Evolutionary conservation across 2,329 filamentous ascomycete species (phyloP).

Genomic region (Fusarium nelsonii): DNA sequence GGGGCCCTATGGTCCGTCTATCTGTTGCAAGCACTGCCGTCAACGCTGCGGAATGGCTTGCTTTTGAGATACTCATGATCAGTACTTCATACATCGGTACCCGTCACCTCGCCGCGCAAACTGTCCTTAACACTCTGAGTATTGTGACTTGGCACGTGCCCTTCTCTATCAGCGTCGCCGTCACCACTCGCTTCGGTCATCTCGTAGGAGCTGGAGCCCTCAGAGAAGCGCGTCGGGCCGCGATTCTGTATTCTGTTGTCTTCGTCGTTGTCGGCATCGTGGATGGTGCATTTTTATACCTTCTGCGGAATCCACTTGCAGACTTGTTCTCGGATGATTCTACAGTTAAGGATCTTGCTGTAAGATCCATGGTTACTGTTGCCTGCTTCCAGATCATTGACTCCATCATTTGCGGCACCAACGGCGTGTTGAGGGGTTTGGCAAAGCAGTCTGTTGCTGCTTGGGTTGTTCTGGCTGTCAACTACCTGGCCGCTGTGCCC

Average conservation of each 20-base stretch:
- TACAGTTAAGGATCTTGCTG: slow-evolving; percentile 27
- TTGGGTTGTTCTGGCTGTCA: slow-evolving; percentile 37
- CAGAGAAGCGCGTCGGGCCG: slow-evolving; percentile 34
- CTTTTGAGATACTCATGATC: slow-evolving; percentile 60
- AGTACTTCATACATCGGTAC: slow-evolving; percentile 60
- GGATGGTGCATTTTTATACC: slow-evolving; percentile 31
- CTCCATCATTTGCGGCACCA: slow-evolving; percentile 38
- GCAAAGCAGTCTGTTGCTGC: slow-evolving; percentile 41
- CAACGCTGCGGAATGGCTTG: slow-evolving; percentile 60
- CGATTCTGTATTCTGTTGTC: slow-evolving; percentile 31
- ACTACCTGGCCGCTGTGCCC: slow-evolving; percentile 39
- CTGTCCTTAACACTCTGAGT: slow-evolving; percentile 56
- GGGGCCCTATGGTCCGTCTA: slow-evolving; percentile 56
- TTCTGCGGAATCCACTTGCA: slow-evolving; percentile 28
- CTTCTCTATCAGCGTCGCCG: slow-evolving; percentile 58
- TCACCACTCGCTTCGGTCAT: slow-evolving; percentile 58
- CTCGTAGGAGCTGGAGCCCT: slow-evolving; percentile 54
- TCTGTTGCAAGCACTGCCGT: slow-evolving; percentile 57
- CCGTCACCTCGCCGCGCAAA: slow-evolving; percentile 57
- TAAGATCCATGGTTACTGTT: slow-evolving; percentile 32
- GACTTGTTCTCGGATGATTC: slow-evolving; percentile 38
- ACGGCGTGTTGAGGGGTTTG: slow-evolving; percentile 37
- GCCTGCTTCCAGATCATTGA: slow-evolving; percentile 39
- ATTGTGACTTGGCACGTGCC: slow-evolving; percentile 59
- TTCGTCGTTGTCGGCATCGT: slow-evolving; percentile 31